Percentiles rank a stretch among this genome's conserved stretches.
Conservation (phyloP, 345 rosid species). For the Populus nigra region DNA sequence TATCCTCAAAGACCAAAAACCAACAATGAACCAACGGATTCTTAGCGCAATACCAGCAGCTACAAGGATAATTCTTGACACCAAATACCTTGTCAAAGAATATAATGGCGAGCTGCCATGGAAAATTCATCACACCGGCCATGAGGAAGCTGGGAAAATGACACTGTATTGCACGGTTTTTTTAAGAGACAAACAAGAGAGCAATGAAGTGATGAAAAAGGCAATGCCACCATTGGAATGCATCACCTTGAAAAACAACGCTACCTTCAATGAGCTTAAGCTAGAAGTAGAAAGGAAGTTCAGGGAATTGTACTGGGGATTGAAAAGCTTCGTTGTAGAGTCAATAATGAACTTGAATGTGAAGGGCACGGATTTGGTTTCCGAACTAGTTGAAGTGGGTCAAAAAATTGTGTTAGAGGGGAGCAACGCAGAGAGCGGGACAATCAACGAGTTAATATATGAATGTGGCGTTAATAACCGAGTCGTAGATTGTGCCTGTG, state of each 20-base stretch:
- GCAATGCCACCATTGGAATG: slow-evolving; percentile 61
- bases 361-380: slow-evolving; percentile 40
- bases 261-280: slow-evolving; percentile 65
- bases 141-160: slow-evolving; percentile 38
- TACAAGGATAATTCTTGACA: slow-evolving; percentile 64
- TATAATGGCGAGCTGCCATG: slow-evolving; percentile 30
- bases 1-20: slow-evolving; percentile 54
- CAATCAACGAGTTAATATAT: slow-evolving; percentile 20
- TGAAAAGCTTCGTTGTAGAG: slow-evolving; percentile 45
- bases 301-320: slow-evolving; percentile 68
- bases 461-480: slow-evolving; percentile 28
- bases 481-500: slow-evolving; percentile 63
- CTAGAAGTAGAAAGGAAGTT: slow-evolving; percentile 58
- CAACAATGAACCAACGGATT: slow-evolving; percentile 30
- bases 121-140: slow-evolving; percentile 25
- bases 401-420: slow-evolving; percentile 51
- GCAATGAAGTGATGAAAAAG: slow-evolving; percentile 3
- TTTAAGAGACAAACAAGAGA: slow-evolving; percentile 26
- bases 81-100: slow-evolving; percentile 69
- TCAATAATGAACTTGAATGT: slow-evolving; percentile 39
- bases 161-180: slow-evolving; percentile 55
- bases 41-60: slow-evolving; percentile 52
- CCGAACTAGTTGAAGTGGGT: slow-evolving; percentile 43
- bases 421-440: slow-evolving; percentile 29
- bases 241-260: slow-evolving; percentile 48